Evolutionary conservation across 1,139 yeast species (phyloP), one percentile per base, ranked within the genome.

Genomic region (Taiozyma onychis): DNA sequence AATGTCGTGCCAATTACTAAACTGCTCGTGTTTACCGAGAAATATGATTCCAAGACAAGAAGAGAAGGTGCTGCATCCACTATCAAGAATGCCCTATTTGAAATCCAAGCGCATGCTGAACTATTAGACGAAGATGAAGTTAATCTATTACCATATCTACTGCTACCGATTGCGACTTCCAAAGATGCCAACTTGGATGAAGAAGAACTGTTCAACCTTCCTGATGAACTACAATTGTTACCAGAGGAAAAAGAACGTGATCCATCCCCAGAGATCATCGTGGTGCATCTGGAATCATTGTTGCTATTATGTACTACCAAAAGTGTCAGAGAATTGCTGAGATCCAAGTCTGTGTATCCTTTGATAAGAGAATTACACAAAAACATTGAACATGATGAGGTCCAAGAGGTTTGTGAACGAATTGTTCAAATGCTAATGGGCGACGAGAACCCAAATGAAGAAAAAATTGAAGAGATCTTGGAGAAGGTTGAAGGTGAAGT

Each of bases 51-150:
- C 22, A 83, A 81, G 60, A 80, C 82, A 37, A 82, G 98, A 72
- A 79, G 98, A 67, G 91, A 86, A 66, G 98, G 97, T 61, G 93
- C 89, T 46, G 96, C 96, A 1, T 86, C 96, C 2, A 88, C 97
- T 6, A 87, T 93, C 58, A 93, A 93, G 65, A 93, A 93, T 69
- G 80, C 95, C 0, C 72, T 91, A 48, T 93, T 93, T 63, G 97
- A 91, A 64, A 75, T 88, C 3, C 78, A 83, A 44, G 70, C 79
- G 43, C 98, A 93, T 63, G 70, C 71, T 60, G 68, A 66, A 39
- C 72, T 93, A 46, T 68, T 89, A 13, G 85, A 87, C 59, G 82
- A 78, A 47, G 73, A 76, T 21, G 43, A 45, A 32, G 81, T 89
- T 53, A 88, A 91, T 60, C 63, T 91, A 39, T 74, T 93, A 59